Base-by-base conservation (phyloP, 768 basidiomycete genomes). In the Pleurotus tuoliensis region DNA sequence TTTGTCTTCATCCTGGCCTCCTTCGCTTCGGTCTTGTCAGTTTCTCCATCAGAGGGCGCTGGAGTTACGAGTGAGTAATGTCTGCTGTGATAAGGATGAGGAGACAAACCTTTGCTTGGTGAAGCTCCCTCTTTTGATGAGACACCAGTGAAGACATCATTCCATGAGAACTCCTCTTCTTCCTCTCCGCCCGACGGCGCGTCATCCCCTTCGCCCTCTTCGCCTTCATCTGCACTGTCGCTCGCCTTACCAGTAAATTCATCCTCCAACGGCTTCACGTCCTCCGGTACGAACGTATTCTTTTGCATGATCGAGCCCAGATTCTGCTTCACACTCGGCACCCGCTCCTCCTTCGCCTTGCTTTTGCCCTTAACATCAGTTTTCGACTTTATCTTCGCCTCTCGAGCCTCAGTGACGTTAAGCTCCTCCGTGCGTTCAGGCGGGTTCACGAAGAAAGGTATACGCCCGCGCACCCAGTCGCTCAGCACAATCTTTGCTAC, bases 381-480 rank as follows among this genome's bases (percentile, higher is more conserved):
- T 43, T 66, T 70, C n/a, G 69, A 74, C 43, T 70, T 71, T 63
- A 73, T 74, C 66, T 72, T 78, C 59, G 71, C 76, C 56, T 73
- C 73, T 67, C 78, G 81, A 59, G 80, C 85, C 73, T 88, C 88
- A 11, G 73, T 74, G 64, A 74, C 76, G 65, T 90, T 89, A 56
- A 88, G 72, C 62, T 83, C 87, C 61, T 86, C 84, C 7, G 89
- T 67, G 56, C 90, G 76, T 68, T 92, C 93, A 55, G 96, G 96
- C 12, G 97, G 97, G 11, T 88, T 68, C 38, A 94, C 94, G 66
- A 98, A 99, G 79, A 87, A 99, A 16, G 97, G 97, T 66, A 99
- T 96, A 63, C 93, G 88, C 6, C 96, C 97, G 46, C 97, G 79
- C 57, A 98, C 94, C 96, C 96, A 98, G 69, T 98, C 97, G 69